A percentile compares a stretch with the other conserved stretches of the same genome.
Evolutionary conservation across 1,139 yeast species (phyloP).

Genomic region (Yamadazyma oceani): DNA sequence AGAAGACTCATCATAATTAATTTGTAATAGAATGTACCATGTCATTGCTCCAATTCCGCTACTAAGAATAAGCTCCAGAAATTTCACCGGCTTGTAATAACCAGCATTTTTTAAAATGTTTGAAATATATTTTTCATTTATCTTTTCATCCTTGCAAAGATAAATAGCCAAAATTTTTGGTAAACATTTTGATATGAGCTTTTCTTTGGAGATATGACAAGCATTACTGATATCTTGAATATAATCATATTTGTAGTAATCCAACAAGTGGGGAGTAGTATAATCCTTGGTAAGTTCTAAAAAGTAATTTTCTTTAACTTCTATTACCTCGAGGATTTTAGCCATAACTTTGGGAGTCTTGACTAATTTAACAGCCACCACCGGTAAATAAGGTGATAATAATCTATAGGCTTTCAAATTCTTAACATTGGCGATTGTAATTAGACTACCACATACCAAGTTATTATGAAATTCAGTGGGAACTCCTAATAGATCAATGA

Average conservation of each 20-base stretch:
- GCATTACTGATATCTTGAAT: slow-evolving; percentile 54
- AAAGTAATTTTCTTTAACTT: slow-evolving; percentile 60
- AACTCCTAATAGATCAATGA: slow-evolving; percentile 62
- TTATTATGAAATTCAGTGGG: slow-evolving; percentile 61
- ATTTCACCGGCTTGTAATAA: slow-evolving; percentile 38
- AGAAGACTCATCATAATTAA: slow-evolving; percentile 29
- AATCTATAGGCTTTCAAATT: slow-evolving; percentile 64
- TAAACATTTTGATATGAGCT: slow-evolving; percentile 34
- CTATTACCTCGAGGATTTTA: slow-evolving; percentile 63
- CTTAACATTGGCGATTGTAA: slow-evolving; percentile 45
- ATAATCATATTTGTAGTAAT: slow-evolving; percentile 61
- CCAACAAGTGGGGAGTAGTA: slow-evolving; percentile 75
- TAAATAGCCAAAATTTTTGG: slow-evolving; percentile 44
- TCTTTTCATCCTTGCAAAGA: slow-evolving; percentile 36
- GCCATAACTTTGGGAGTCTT: slow-evolving; percentile 58
- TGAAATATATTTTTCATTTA: slow-evolving; percentile 51
- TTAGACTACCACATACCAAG: slow-evolving; percentile 59
- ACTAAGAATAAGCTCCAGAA: slow-evolving; percentile 39
- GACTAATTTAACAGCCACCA: slow-evolving; percentile 66
- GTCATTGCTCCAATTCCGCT: slow-evolving; percentile 44
- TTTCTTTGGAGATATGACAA: slow-evolving; percentile 31
- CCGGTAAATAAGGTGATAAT: slow-evolving; percentile 75
- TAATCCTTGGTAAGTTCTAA: slow-evolving; percentile 68
- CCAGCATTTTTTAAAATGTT: slow-evolving; percentile 56
- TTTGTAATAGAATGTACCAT: slow-evolving; percentile 42